These are phyloP conservation scores for Cladosporium sp. DNA, from an alignment of 2,329 filamentous ascomycete genomes.

Conservation along the genomic window DNA sequence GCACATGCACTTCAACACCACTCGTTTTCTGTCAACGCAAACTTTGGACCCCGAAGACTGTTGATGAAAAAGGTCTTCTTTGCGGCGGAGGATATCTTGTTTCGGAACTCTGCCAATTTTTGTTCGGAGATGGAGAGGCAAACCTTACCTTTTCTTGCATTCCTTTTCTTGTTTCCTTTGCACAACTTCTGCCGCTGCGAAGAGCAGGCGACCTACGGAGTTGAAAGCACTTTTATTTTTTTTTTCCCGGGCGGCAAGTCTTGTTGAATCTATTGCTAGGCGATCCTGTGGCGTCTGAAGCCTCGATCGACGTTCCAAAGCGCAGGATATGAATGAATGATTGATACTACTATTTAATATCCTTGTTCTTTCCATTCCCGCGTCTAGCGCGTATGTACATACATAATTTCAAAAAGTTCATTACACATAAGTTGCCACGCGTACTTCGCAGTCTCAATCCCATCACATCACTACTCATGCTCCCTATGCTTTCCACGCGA, in stretches of 20 bases:
- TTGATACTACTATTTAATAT: background rate
- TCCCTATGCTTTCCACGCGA: constrained; percentile 30
- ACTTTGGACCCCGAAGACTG: background rate
- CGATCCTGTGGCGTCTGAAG: background rate
- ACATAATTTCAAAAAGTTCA: background rate
- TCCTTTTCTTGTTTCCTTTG: background rate
- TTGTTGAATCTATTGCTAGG: background rate
- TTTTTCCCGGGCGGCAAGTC: background rate
- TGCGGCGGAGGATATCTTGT: background rate
- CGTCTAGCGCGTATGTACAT: background rate
- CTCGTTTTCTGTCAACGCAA: background rate
- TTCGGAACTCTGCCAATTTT: background rate
- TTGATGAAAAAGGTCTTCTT: background rate
- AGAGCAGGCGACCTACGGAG: background rate
- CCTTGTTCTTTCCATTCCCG: background rate
- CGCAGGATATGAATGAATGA: constrained; percentile 11
- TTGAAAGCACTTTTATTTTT: background rate
- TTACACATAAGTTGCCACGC: background rate
- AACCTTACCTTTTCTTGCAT: background rate
- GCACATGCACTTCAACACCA: background rate
- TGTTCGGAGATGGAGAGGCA: background rate
- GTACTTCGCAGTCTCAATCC: background rate
- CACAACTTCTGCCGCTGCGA: background rate
- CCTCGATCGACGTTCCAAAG: background rate
- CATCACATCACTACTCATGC: constrained; percentile 25